These are phyloP conservation scores for Parathielavia hyrcaniae DNA, from an alignment of 495 filamentous ascomycete genomes.

Conservation along the genomic window DNA sequence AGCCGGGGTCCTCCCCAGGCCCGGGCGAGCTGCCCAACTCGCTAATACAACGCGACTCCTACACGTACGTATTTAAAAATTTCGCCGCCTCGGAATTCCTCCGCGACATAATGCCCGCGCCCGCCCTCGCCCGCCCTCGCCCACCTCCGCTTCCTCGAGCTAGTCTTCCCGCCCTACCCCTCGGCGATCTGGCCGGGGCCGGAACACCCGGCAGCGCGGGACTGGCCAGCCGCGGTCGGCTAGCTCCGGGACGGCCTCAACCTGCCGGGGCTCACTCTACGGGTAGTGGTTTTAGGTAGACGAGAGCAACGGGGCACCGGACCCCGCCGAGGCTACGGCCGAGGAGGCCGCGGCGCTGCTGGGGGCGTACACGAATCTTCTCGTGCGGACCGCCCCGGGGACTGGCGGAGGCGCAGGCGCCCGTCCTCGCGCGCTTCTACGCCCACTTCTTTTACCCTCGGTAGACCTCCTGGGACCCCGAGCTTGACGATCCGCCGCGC, in stretches of 20 bases:
- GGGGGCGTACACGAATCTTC: constrained; percentile 1
- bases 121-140: no score
- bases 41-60: no score
- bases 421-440: constrained; percentile 9
- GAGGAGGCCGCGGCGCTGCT: constrained; percentile 1
- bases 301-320: not conserved
- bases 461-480: not conserved
- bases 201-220: constrained; percentile 5
- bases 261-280: not conserved
- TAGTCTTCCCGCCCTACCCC: constrained; percentile 12
- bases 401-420: constrained; percentile 1
- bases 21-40: no score
- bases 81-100: constrained; percentile 16
- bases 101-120: constrained; percentile 7
- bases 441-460: constrained; percentile 6
- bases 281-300: not conserved
- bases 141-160: constrained; percentile 14
- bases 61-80: constrained; percentile 9
- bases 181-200: constrained; percentile 1
- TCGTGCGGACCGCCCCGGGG: not conserved
- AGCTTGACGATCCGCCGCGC: not conserved
- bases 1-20: no score
- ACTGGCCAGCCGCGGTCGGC: constrained; percentile 8
- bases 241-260: constrained; percentile 1
- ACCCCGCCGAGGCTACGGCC: not conserved